These are phyloP conservation scores for Phytopythium oedochilum DNA, from an alignment of 352 stramenopile species.

Conservation along the genomic window DNA sequence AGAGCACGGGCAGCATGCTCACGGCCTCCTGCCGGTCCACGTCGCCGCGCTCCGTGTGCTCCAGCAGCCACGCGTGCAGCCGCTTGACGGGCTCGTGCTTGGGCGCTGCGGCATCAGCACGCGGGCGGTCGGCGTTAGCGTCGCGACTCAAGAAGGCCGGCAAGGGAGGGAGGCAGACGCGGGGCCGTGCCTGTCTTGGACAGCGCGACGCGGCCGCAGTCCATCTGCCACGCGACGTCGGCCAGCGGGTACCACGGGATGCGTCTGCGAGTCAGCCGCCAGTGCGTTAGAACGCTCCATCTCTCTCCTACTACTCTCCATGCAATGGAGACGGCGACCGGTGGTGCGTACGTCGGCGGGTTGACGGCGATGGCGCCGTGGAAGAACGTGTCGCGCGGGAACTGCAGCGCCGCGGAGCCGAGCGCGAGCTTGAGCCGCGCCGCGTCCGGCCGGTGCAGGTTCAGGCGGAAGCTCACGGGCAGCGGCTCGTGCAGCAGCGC, in stretches of 20 bases:
- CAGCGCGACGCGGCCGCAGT: slow-evolving; percentile 75
- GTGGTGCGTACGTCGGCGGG: slow-evolving; percentile 44
- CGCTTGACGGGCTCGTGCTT: slow-evolving; percentile 76
- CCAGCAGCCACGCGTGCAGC: slow-evolving; percentile 92
- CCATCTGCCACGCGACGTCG: slow-evolving; percentile 80
- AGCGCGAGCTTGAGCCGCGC: slow-evolving; percentile 43
- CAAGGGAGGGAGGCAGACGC: no score
- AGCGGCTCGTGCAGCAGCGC: slow-evolving; percentile 70
- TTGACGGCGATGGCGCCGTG: slow-evolving; percentile 53
- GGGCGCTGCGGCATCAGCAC: no score
- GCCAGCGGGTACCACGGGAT: slow-evolving; percentile 77
- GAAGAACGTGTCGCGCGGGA: slow-evolving; percentile 43
- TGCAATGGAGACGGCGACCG: no score
- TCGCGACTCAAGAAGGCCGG: neutral
- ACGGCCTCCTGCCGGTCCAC: slow-evolving; percentile 97
- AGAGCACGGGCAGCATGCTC: slow-evolving; percentile 97
- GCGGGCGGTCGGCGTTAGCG: no score
- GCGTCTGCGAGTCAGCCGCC: slow-evolving; percentile 17
- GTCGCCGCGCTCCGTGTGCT: slow-evolving; percentile 88
- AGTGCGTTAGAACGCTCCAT: neutral
- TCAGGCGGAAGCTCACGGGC: slow-evolving; percentile 79
- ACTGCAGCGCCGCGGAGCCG: slow-evolving; percentile 50
- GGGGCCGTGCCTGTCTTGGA: slow-evolving; percentile 67
- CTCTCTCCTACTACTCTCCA: no score
- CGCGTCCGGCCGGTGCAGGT: slow-evolving; percentile 61